A percentile compares a stretch with the other conserved stretches of the same genome.
phyloP scores from a whole-genome alignment of 345 rosid genomes.

The Moricandia moricandioides region DNA sequence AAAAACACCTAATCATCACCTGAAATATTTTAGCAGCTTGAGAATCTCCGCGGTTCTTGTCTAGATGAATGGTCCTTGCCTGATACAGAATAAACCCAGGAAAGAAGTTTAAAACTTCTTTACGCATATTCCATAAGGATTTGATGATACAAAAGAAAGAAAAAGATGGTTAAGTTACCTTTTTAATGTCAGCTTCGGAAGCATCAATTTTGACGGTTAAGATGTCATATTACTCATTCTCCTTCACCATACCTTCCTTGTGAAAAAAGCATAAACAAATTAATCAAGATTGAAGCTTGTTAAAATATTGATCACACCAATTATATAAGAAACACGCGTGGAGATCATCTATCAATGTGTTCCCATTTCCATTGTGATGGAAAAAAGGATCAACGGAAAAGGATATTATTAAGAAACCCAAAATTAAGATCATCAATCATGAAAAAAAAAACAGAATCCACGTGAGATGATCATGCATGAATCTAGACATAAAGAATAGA shows the following conservation, averaged over 20 bases:
- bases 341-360: background rate
- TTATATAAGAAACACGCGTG: no score
- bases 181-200: slow-evolving; percentile 77
- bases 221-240: slow-evolving; percentile 47
- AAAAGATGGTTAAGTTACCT: slow-evolving; percentile 43
- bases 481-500: slow-evolving; percentile 1
- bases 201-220: slow-evolving; percentile 71
- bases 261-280: background rate
- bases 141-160: background rate
- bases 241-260: slow-evolving; percentile 54
- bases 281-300: background rate
- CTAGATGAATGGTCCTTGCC: slow-evolving; percentile 93
- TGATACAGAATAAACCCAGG: slow-evolving; percentile 19
- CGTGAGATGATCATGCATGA: background rate
- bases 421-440: no score
- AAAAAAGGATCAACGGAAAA: background rate
- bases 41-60: slow-evolving; percentile 80
- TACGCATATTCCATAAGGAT: background rate
- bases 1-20: slow-evolving; percentile 37
- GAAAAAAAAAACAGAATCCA: background rate
- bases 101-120: background rate
- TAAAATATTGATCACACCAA: no score
- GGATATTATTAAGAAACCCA: background rate
- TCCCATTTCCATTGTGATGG: background rate
- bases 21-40: slow-evolving; percentile 88